Percentiles rank a stretch among this genome's conserved stretches.
Conservation (phyloP, 352 stramenopile species). For the Pythium volutum region DNA sequence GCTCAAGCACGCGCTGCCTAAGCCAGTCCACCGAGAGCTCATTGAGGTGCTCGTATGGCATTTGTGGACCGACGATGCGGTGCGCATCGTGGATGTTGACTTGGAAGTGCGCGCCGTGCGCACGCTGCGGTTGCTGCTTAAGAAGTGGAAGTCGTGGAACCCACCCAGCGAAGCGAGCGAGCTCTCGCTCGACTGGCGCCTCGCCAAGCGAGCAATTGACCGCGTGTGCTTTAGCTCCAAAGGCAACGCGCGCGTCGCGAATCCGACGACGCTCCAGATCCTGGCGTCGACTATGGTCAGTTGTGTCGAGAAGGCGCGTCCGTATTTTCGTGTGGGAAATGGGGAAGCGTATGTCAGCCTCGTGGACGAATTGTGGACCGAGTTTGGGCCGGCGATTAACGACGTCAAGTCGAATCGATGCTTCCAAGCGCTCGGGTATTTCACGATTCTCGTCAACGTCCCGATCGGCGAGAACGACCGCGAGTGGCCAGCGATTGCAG, state of each 20-base stretch:
- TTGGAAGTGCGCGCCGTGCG: slow-evolving; percentile 45
- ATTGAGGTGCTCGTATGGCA: slow-evolving; percentile 46
- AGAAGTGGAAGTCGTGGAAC: slow-evolving; percentile 49
- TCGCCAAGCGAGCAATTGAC: slow-evolving; percentile 41
- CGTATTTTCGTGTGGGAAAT: slow-evolving; percentile 36
- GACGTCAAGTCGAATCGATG: slow-evolving; percentile 48
- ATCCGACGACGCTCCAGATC: slow-evolving; percentile 34
- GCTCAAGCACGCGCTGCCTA: slow-evolving; percentile 58
- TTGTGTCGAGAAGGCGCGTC: slow-evolving; percentile 47
- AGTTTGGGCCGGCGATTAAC: slow-evolving; percentile 40
- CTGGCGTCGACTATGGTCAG: slow-evolving; percentile 44
- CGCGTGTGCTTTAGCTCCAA: slow-evolving; percentile 47
- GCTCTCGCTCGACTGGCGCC: slow-evolving; percentile 45
- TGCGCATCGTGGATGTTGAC: slow-evolving; percentile 46
- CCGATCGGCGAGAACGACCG: slow-evolving; percentile 9
- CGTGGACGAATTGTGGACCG: slow-evolving; percentile 46
- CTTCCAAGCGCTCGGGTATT: slow-evolving; percentile 56
- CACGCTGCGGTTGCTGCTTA: slow-evolving; percentile 41
- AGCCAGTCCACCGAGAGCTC: slow-evolving; percentile 36
- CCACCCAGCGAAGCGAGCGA: slow-evolving; percentile 14
- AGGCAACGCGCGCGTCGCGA: slow-evolving; percentile 34
- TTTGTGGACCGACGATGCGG: slow-evolving; percentile 41
- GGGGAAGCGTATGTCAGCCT: slow-evolving; percentile 28
- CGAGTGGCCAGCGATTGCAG: slow-evolving; percentile 16
- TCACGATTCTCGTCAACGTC: slow-evolving; percentile 49